Evolutionary conservation across 2,329 filamentous ascomycete species (phyloP), one percentile per base, ranked within the genome.

Genomic region (Cryphonectria parasitica): DNA sequence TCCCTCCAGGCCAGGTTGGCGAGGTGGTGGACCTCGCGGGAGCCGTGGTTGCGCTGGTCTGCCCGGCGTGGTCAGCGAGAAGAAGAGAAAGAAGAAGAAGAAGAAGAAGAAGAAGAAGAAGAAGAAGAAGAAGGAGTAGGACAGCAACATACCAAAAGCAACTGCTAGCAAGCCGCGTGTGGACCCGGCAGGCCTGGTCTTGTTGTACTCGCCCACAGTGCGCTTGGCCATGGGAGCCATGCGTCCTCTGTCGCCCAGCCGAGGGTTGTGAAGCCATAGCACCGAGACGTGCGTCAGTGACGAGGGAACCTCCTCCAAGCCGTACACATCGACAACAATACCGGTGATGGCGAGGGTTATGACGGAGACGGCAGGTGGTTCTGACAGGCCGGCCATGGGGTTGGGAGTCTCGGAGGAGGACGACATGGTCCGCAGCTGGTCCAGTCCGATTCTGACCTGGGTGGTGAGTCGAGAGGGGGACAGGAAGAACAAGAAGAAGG

Each of bases 21-120:
- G 25, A 85, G 75, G 10, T 87, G 82, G 75, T 91, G 86, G 1
- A 95, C 88, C 71, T 90, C 80, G 68, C 96, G 85, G 2, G 88
- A 86, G 36, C 96, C 96, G 81, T 98, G 96, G 80, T 98, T 98
- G 62, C 95, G 88, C 83, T 97, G 94, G 81, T 98, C 96, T 72
- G 43, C 22, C 17, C 17, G 28, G 43, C 11, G 15, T 15, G 25
- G 64, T 43, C 15, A 41, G 54, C 11, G 36, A n/a, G 64, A 5
- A 60, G 36, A 10, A 39, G 36, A 34, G 6, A 5, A 10, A n/a
- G 36, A 43, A 39, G 8, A 11, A 11, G n/a, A n/a, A n/a, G n/a
- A 34, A 34, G 34, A 10, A 6, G 8, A 36, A 17, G 36, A 34
- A 2, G 8, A 10, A n/a, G 36, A 43, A 39, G 8, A 11, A 11